Evolutionary conservation across 331 rosid genomes (phyloP), one percentile per base, ranked within the genome.

Genomic region (Malus hybrid): DNA sequence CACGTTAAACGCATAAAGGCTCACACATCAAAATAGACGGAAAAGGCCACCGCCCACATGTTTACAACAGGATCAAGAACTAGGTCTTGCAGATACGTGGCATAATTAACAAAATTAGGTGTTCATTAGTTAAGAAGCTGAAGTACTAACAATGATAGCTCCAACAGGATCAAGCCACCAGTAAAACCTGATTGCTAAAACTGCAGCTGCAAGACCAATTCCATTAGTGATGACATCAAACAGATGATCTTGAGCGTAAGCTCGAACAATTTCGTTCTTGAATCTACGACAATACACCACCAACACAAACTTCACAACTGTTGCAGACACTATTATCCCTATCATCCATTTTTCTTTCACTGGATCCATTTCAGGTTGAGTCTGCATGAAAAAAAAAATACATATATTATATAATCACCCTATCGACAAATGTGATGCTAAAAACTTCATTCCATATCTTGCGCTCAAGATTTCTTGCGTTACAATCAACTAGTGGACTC

Each of bases 121-220:
- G 8, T 56, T 22, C 48, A 61, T 10, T 16, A 34, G 46, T 6
- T 16, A 34, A 29, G 34, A 36, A 12, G 16, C 59, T 19, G 57
- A 39, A 42, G 3, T 22, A 84, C 85, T 39, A 77, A 94, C 99
- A 71, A 92, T 6, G 36, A 92, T 79, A 48, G 97, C 99, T 6
- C 99, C 99, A 28, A 85, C 31, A 42, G 99, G 97, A 46, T 94
- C 99, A 32, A 94, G 77, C 99, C 97, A 94, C 97, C 99, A 92
- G 74, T 79, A 92, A 79, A 85, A 91, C 62, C 52, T 83, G 92
- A 92, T 86, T 54, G 99, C 96, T 52, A 94, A 72, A 52, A 92
- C 90, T 11, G 97, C 93, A 0, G 96, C 60, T 29, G 85, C 95
- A 3, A 94, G 82, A 42, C 97, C 97, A 57, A 94, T 82, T 54